These are phyloP conservation scores for Aspergillus ellipticus DNA, from an alignment of 495 filamentous ascomycete species.

Conservation along the genomic window DNA sequence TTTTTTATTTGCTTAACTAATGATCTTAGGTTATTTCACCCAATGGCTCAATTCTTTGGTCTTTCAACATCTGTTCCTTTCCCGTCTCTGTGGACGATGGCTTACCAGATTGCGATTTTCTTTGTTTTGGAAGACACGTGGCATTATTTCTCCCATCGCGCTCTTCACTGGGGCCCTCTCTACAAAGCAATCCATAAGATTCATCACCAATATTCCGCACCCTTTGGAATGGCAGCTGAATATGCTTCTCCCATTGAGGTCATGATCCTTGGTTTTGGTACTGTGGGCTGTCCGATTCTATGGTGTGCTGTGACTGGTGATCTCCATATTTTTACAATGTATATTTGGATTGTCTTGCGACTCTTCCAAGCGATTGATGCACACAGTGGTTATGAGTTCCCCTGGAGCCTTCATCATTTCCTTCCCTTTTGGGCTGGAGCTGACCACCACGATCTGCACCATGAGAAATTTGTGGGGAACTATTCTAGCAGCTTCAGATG, in stretches of 20 bases:
- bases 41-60: constrained; percentile 91
- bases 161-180: constrained; percentile 89
- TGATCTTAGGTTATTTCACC: constrained; percentile 75
- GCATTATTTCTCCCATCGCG: constrained; percentile 97
- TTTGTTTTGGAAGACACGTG: constrained; percentile 95
- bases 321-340: constrained; percentile 95
- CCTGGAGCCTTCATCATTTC: constrained; percentile 92
- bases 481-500: constrained; percentile 97
- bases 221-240: constrained; percentile 93
- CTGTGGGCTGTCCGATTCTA: constrained; percentile 75
- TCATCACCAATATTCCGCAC: constrained; percentile 96
- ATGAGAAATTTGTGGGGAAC: constrained; percentile 97
- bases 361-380: constrained; percentile 98
- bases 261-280: constrained; percentile 93
- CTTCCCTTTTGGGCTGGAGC: constrained; percentile 98
- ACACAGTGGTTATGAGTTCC: constrained; percentile 96
- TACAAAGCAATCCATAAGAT: constrained; percentile 98
- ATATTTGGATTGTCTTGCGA: constrained; percentile 89
- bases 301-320: constrained; percentile 82
- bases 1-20: neutral
- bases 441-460: constrained; percentile 92
- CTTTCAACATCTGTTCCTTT: constrained; percentile 88
- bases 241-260: constrained; percentile 98
- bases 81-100: constrained; percentile 78
- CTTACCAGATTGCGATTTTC: constrained; percentile 87